A percentile compares a stretch with the other conserved stretches of the same genome.
Evolutionary conservation across 768 basidiomycete genomes (phyloP).

Genomic region (Termitomyces sp.): DNA sequence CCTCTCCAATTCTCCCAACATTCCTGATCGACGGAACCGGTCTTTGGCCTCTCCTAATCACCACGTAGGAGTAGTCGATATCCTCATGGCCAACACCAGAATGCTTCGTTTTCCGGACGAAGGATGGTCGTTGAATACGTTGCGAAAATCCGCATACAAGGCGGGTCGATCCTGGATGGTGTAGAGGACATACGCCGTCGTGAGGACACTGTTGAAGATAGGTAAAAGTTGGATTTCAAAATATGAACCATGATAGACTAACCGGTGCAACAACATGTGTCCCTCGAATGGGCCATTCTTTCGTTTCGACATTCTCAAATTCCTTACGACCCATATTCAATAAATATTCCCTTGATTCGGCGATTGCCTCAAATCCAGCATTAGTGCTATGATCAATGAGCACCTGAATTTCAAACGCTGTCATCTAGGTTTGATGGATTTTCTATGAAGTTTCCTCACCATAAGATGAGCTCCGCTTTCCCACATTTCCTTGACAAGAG

Average conservation of each 20-base stretch:
- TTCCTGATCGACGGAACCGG: constrained; percentile 36
- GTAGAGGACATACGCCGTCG: constrained; percentile 78
- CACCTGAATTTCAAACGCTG: constrained; percentile 37
- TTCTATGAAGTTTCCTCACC: constrained; percentile 32
- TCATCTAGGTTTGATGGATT: background rate
- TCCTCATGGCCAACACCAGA: constrained; percentile 82
- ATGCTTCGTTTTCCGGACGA: constrained; percentile 86
- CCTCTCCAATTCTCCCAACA: constrained; percentile 47
- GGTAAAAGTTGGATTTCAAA: constrained; percentile 1
- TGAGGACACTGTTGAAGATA: constrained; percentile 71
- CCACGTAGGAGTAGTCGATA: constrained; percentile 84
- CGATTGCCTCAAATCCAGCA: constrained; percentile 70
- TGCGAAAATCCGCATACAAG: constrained; percentile 83
- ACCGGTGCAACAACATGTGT: constrained; percentile 89
- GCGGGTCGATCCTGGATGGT: constrained; percentile 43
- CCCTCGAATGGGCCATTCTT: constrained; percentile 38
- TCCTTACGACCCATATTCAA: constrained; percentile 60
- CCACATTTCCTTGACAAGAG: constrained; percentile 83
- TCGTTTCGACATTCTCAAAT: constrained; percentile 37
- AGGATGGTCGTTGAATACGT: constrained; percentile 79
- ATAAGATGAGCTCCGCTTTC: constrained; percentile 83
- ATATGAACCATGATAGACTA: constrained; percentile 21
- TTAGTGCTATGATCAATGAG: constrained; percentile 81
- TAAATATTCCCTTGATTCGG: constrained; percentile 72
- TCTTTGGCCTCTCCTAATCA: constrained; percentile 73